Base-by-base conservation (phyloP, 768 basidiomycete genomes). In the Kwoniella sp. region DNA sequence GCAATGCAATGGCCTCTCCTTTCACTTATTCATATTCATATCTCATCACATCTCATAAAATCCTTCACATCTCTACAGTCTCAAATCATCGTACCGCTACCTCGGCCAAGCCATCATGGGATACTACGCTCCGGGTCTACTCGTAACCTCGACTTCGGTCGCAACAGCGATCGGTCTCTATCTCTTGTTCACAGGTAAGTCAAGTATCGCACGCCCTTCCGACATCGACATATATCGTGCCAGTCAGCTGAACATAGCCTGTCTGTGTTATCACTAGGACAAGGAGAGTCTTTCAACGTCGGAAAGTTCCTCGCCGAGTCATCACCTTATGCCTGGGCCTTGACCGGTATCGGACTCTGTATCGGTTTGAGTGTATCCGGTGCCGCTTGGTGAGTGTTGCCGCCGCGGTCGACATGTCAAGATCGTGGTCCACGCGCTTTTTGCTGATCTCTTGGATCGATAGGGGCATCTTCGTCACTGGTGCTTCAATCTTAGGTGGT, bases 381-480 rank as follows among this genome's bases (percentile, higher is more conserved):
- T 63, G 96, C 95, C 52, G 95, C 90, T 81, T 98, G 96, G 96
- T 95, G 50, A 65, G 90, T 71, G 37, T 37, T 53, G 13, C 48
- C 47, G 30, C 22, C 24, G 24, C 29, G n/a, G 29, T 7, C 4
- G 5, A 17, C 21, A 56, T 33, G 9, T 44, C 22, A 33, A 48
- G 21, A 5, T 47, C 24, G 46, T 24, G 1, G 33, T 33, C 33
- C n/a, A n/a, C n/a, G n/a, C n/a, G n/a, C n/a, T n/a, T n/a, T n/a
- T n/a, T 24, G 26, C 22, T 24, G 2, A 21, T 54, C 44, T 2
- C 6, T 7, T 21, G 12, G 9, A 4, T 26, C 12, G n/a, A 30
- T 60, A 98, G 95, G 95, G 95, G 95, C 55, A 98, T 99, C 78
- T 92, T 95, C 83, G 82, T 98, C 60, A 98, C 96, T 0, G 96